Evolutionary conservation across 148 eudicot genomes (phyloP).

Genomic region (Cornus suecica): DNA sequence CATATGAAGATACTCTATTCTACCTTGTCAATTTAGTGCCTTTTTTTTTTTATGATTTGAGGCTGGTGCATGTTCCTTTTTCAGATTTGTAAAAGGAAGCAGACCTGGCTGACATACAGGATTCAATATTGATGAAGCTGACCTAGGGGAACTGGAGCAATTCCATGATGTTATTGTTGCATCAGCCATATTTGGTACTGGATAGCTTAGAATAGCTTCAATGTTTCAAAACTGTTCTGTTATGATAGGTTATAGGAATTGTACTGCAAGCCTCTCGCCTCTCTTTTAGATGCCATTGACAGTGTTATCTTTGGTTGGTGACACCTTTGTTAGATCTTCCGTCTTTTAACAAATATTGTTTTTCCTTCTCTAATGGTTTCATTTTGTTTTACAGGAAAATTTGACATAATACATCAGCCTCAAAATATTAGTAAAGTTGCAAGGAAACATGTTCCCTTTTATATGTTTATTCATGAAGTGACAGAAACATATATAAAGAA

Average conservation of each 20-base stretch:
- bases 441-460: conserved; percentile 58
- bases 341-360: no score
- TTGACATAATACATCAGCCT: conserved; percentile 82
- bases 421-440: conserved; percentile 59
- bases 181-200: conserved; percentile 91
- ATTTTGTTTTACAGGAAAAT: conserved; percentile 62
- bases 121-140: conserved; percentile 81
- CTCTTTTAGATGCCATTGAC: no score
- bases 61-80: conserved; percentile 7
- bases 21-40: conserved; percentile 1
- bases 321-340: no score
- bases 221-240: neutral
- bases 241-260: no score
- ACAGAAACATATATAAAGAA: conserved; percentile 75
- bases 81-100: conserved; percentile 82
- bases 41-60: neutral
- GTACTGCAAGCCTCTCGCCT: no score
- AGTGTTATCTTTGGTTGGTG: no score
- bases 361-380: conserved; percentile 22
- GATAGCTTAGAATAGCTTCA: conserved; percentile 9
- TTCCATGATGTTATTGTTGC: conserved; percentile 83
- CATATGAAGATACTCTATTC: neutral
- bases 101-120: conserved; percentile 77
- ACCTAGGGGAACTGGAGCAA: conserved; percentile 64
- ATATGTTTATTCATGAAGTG: conserved; percentile 86